Evolutionary conservation across 1,284 basidiomycete genomes (phyloP).

Genomic region (Acaromyces ingoldii): DNA sequence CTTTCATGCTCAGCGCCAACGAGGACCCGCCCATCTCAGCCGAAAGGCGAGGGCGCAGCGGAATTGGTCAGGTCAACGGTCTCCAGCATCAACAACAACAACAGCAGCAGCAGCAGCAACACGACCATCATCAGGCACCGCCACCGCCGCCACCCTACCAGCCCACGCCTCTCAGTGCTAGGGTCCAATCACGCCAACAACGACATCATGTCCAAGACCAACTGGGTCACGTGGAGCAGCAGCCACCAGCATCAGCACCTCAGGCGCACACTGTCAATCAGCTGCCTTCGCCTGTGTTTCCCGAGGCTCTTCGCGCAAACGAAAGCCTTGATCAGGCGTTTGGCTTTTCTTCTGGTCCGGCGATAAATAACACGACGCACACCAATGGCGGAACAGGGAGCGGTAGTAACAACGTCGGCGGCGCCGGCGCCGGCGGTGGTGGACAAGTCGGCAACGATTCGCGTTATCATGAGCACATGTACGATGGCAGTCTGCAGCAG

Average conservation of each 20-base stretch:
- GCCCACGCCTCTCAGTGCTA: background rate
- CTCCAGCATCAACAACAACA: background rate
- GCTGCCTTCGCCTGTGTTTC: background rate
- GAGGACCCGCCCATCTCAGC: too few relatives aligned
- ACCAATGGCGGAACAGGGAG: too few relatives aligned
- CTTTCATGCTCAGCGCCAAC: background rate
- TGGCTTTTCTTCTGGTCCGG: too few relatives aligned
- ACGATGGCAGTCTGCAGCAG: too few relatives aligned
- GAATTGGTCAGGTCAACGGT: background rate
- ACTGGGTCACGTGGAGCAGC: background rate
- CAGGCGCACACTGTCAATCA: background rate
- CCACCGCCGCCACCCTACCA: background rate
- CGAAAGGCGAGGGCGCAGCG: too few relatives aligned
- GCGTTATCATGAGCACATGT: too few relatives aligned
- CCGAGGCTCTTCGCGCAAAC: background rate
- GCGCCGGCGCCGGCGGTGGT: too few relatives aligned
- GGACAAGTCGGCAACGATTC: too few relatives aligned
- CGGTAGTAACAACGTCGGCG: too few relatives aligned
- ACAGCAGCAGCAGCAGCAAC: background rate
- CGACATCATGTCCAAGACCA: background rate
- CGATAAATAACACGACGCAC: too few relatives aligned
- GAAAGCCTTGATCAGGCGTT: too few relatives aligned
- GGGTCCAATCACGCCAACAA: background rate
- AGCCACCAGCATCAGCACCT: background rate
- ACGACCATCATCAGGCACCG: too few relatives aligned